Evolutionary conservation across 768 basidiomycete species (phyloP), one percentile per base, ranked within the genome.

Genomic region (Dentipellis fragilis): DNA sequence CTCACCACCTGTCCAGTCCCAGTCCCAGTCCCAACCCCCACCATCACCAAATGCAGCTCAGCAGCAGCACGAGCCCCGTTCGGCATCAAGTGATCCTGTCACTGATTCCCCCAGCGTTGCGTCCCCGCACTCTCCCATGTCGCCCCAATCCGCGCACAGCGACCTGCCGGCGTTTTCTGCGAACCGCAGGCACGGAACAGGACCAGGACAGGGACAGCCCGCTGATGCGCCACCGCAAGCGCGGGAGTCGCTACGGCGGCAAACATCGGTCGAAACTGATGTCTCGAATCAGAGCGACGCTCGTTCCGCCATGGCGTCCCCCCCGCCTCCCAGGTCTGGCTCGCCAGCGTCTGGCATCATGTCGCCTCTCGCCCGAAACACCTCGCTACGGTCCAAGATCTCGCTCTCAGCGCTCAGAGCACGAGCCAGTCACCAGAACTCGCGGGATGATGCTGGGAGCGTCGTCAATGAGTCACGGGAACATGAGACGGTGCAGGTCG

Each of bases 371-470:
- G 42, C 47, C 9, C 68, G 72, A 11, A 71, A 65, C n/a, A 38
- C 51, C 10, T 60, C 69, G 0, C 68, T 88, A 10, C 77, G 78
- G 6, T 74, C 77, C 0, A 89, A 88, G 62, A 71, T 90, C 8
- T 87, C 85, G 34, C 70, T 89, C 4, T 84, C 86, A 1, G 82
- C 79, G 50, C 72, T 89, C 5, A 76, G 83, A 12, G 69, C 79
- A n/a, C 73, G 68, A 58, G 61, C 60, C 36, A 66, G 51, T 53
- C 52, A 55, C 23, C 69, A 63, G n/a, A 54, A 49, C 5, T 19
- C 54, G 50, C 67, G 65, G 52, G 19, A 68, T 19, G 74, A 72
- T 38, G 68, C 70, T 11, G 61, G 67, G 49, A 63, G 61, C 65
- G 46, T 50, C 60, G 29, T 58, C 72, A 66, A 57, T 67, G 70